phyloP scores from a whole-genome alignment of 495 filamentous ascomycete species.

The Aspergillus sclerotiicarbonarius region DNA sequence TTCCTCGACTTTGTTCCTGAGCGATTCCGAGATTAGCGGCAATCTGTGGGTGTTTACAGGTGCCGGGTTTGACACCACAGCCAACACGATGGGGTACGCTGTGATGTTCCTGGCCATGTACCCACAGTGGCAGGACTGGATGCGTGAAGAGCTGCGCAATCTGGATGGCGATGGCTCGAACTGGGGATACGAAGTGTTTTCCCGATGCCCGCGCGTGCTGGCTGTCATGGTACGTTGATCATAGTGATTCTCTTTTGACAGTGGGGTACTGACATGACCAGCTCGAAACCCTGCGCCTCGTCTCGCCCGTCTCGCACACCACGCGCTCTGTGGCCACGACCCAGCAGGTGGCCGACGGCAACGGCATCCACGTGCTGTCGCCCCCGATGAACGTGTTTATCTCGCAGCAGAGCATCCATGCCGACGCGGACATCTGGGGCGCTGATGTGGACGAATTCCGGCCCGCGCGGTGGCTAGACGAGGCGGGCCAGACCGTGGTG shows the following conservation, averaged over 20 bases:
- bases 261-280: constrained; percentile 9
- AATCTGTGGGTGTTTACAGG: constrained; percentile 52
- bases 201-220: constrained; percentile 40
- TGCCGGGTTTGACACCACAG: constrained; percentile 56
- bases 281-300: constrained; percentile 54
- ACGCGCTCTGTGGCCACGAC: constrained; percentile 35
- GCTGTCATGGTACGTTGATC: constrained; percentile 36
- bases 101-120: constrained; percentile 46
- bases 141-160: constrained; percentile 40
- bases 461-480: constrained; percentile 46
- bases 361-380: constrained; percentile 25
- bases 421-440: constrained; percentile 44
- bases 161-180: constrained; percentile 9
- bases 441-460: constrained; percentile 41
- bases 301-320: constrained; percentile 40
- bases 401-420: constrained; percentile 35
- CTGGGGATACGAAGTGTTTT: constrained; percentile 32
- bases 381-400: constrained; percentile 31
- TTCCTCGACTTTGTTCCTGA: constrained; percentile 21
- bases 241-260: constrained; percentile 9
- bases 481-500: constrained; percentile 20
- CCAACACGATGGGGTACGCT: constrained; percentile 49
- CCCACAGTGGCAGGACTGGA: constrained; percentile 48
- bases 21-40: constrained; percentile 36
- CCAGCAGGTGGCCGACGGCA: constrained; percentile 22